Evolutionary conservation across 169 alveolate genomes (phyloP).

Genomic region (Plasmodium knowlesi): DNA sequence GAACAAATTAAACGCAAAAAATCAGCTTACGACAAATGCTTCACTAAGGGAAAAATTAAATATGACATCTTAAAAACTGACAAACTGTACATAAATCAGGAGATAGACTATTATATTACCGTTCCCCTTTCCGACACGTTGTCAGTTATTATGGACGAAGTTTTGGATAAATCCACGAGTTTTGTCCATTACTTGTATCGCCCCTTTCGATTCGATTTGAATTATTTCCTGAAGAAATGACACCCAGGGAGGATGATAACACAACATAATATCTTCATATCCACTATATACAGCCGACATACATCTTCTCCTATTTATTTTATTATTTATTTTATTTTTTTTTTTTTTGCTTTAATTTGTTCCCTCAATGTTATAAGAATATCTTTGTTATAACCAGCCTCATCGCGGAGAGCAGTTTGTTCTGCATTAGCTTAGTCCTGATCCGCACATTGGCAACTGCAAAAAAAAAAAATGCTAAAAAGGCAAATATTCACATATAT

Average conservation of each 20-base stretch:
- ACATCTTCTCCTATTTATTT: neutral
- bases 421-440: neutral
- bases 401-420: neutral
- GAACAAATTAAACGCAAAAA: slow-evolving; percentile 47
- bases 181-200: slow-evolving; percentile 42
- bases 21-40: slow-evolving; percentile 18
- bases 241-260: neutral
- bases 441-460: neutral
- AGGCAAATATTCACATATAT: neutral
- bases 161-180: slow-evolving; percentile 59
- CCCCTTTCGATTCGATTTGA: slow-evolving; percentile 46
- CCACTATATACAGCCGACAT: neutral
- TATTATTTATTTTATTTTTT: neutral
- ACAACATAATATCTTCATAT: neutral
- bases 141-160: slow-evolving; percentile 29
- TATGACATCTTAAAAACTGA: slow-evolving; percentile 42
- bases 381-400: neutral
- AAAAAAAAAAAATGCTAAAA: neutral
- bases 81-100: slow-evolving; percentile 26
- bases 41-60: slow-evolving; percentile 15
- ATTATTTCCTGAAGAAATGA: slow-evolving; percentile 68
- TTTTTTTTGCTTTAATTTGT: neutral
- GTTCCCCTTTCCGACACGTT: slow-evolving; percentile 22
- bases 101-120: slow-evolving; percentile 48
- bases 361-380: neutral